Evolutionary conservation across 176 grass and related monocot species (phyloP), one percentile per base, ranked within the genome.

Genomic region (Carex parvula): DNA sequence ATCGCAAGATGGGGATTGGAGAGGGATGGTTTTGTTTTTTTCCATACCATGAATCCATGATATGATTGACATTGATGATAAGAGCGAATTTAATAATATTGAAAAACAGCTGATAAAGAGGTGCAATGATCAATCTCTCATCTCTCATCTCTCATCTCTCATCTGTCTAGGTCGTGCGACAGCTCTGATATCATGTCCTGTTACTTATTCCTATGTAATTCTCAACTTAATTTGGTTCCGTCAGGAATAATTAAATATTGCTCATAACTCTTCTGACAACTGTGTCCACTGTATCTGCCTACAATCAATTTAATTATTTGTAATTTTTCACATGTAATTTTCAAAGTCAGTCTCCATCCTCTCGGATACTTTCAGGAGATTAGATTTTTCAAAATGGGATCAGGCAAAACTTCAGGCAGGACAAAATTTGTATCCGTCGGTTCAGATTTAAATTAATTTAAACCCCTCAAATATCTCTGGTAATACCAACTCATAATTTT

Each of bases 91-190:
- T 8, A 85, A 75, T 63, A 85, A 77, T 33, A 15, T 33, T 33
- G 82, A 60, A 59, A 77, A 39, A 48, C 55, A 85, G 68, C 33
- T 86, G 85, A 86, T 86, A 86, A 81, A 80, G 62, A 86, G 60
- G 76, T 56, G 85, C 44, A 71, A 70, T 86, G 85, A 86, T 86
- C 85, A 81, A 24, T 59, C 50, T 32, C 14, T 17, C 73, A 26
- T 26, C 26, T 26, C n/a, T n/a, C n/a, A n/a, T n/a, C n/a, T 59
- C 50, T 32, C 14, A 24, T 59, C 50, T 32, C 14, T 17, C 73
- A 26, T 26, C 26, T 26, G 26, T 26, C 26, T 26, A 56, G 3
- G 64, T 46, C 33, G 67, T 14, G 4, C 10, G 17, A 68, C 41
- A 83, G 62, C n/a, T 83, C 60, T 83, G 55, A 54, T 65, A 83